Evolutionary conservation across 805 yeast species (phyloP).

Genomic region (Yamadazyma takamatsuzukensis): DNA sequence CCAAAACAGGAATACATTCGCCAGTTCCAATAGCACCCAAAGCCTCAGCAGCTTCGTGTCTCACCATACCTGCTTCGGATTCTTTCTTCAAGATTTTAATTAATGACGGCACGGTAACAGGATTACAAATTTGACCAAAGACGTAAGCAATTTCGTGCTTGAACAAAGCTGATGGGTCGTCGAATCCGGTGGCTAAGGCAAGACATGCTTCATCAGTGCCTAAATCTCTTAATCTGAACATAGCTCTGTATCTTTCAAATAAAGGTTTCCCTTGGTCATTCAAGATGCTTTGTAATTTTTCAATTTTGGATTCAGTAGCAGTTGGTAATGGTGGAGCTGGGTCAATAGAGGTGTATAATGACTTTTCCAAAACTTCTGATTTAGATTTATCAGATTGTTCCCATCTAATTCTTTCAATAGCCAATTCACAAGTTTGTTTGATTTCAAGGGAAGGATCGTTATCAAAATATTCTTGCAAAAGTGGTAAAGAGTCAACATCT

Average conservation of each 20-base stretch:
- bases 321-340: slow-evolving; percentile 98
- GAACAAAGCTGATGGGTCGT: slow-evolving; percentile 88
- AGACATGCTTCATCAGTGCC: slow-evolving; percentile 90
- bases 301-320: slow-evolving; percentile 50
- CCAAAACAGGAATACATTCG: slow-evolving; percentile 86
- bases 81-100: slow-evolving; percentile 74
- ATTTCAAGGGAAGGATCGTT: slow-evolving; percentile 85
- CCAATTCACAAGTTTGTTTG: slow-evolving; percentile 96
- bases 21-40: slow-evolving; percentile 95
- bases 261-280: slow-evolving; percentile 76
- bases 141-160: slow-evolving; percentile 98
- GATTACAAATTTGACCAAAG: slow-evolving; percentile 94
- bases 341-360: slow-evolving; percentile 83
- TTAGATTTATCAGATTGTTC: slow-evolving; percentile 66
- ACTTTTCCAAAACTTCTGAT: slow-evolving; percentile 67
- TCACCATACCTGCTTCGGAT: slow-evolving; percentile 93
- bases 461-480: slow-evolving; percentile 59
- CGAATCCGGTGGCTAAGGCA: slow-evolving; percentile 87
- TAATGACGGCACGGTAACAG: slow-evolving; percentile 85
- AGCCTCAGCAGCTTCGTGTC: slow-evolving; percentile 99
- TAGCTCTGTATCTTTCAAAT: slow-evolving; percentile 94
- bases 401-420: slow-evolving; percentile 94
- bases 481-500: slow-evolving; percentile 63
- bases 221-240: slow-evolving; percentile 95
- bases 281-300: slow-evolving; percentile 60